Conservation (phyloP, 2,329 filamentous ascomycete genomes). For the Phialemoniopsis sp. region DNA sequence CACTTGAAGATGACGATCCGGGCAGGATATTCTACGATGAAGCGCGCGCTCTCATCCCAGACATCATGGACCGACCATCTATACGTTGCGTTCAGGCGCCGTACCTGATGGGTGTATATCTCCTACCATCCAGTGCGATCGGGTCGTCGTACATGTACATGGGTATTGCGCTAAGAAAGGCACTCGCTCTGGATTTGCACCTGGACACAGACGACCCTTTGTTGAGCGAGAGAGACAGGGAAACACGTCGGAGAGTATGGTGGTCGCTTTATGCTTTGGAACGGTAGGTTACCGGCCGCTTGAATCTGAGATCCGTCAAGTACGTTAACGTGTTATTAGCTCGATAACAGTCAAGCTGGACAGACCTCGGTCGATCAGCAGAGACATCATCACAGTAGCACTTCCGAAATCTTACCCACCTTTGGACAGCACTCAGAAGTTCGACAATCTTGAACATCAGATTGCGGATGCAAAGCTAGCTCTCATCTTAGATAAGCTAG, state of each 20-base stretch:
- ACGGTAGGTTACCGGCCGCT: slow-evolving; percentile 8
- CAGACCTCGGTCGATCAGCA: slow-evolving; percentile 14
- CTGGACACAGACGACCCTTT: slow-evolving; percentile 15
- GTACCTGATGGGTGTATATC: slow-evolving; percentile 26
- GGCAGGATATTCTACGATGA: slow-evolving; percentile 23
- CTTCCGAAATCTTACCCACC: slow-evolving; percentile 10
- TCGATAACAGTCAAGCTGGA: slow-evolving; percentile 17
- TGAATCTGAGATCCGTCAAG: not conserved
- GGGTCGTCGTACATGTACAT: slow-evolving; percentile 26
- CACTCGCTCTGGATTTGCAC: slow-evolving; percentile 20
- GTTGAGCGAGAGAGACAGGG: slow-evolving; percentile 14
- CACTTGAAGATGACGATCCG: slow-evolving; percentile 15
- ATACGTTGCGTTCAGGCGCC: slow-evolving; percentile 24
- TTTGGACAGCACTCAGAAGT: slow-evolving; percentile 17
- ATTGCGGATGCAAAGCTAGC: slow-evolving; percentile 22
- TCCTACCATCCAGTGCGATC: slow-evolving; percentile 25
- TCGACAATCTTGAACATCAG: slow-evolving; percentile 25
- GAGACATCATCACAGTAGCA: slow-evolving; percentile 14
- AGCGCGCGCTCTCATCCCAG: slow-evolving; percentile 21
- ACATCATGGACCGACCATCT: slow-evolving; percentile 24
- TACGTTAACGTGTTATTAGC: slow-evolving; percentile 5
- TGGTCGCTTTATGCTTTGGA: slow-evolving; percentile 24
- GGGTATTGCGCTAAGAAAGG: slow-evolving; percentile 21
- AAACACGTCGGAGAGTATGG: slow-evolving; percentile 17
- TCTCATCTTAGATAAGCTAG: slow-evolving; percentile 21